These are phyloP conservation scores for Cladosporium oxysporum DNA, from an alignment of 2,329 filamentous ascomycete genomes.

Conservation along the genomic window DNA sequence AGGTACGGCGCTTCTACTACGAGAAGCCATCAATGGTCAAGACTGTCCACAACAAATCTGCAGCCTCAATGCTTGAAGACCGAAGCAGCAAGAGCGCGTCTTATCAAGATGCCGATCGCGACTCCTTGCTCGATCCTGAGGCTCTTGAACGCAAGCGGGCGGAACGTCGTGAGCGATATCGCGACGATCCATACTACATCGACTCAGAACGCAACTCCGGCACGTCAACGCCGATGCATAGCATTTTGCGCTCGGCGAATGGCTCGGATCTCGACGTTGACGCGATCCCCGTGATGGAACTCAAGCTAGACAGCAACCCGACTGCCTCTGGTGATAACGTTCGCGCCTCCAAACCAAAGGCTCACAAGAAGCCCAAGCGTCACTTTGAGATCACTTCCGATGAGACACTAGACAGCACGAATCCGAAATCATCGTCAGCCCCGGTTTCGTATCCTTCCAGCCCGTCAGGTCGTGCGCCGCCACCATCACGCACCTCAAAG, in stretches of 20 bases:
- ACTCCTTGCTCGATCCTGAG: constrained; percentile 66
- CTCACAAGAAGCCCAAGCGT: constrained; percentile 35
- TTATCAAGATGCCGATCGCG: constrained; percentile 47
- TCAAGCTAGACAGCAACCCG: constrained; percentile 63
- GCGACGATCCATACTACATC: constrained; percentile 96
- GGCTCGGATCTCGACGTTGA: constrained; percentile 85
- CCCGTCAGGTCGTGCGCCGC: neutral
- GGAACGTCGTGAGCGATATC: constrained; percentile 78
- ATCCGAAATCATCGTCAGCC: constrained; percentile 19
- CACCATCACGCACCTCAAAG: constrained; percentile 42
- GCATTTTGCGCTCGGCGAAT: constrained; percentile 67
- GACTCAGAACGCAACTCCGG: constrained; percentile 52
- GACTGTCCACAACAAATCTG: constrained; percentile 34
- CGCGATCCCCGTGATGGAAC: constrained; percentile 91
- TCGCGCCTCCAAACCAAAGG: constrained; percentile 16
- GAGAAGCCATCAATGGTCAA: constrained; percentile 39
- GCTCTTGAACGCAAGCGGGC: constrained; percentile 72
- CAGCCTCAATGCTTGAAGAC: constrained; percentile 47
- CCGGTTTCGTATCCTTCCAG: constrained; percentile 18
- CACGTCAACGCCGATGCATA: constrained; percentile 75
- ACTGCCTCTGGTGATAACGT: constrained; percentile 19
- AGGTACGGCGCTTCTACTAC: constrained; percentile 50
- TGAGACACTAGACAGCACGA: constrained; percentile 47
- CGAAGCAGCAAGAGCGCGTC: constrained; percentile 25
- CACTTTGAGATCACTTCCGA: constrained; percentile 51